Evolutionary conservation across 176 grass and related monocot genomes (phyloP).

Genomic region (Musa acuminata): DNA sequence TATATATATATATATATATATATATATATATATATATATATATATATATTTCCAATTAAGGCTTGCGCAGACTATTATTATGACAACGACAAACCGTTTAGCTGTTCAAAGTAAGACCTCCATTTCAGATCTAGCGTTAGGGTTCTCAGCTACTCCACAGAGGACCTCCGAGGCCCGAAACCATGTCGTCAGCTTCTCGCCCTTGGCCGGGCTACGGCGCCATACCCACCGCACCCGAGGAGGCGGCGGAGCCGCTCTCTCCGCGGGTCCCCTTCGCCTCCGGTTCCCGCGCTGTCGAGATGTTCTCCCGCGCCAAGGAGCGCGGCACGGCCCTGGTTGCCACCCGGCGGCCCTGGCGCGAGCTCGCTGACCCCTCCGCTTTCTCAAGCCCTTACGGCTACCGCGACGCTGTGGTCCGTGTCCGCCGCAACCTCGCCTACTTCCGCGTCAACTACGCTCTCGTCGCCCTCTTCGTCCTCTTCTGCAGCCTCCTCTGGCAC

Average conservation of each 20-base stretch:
- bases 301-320: conserved; percentile 17
- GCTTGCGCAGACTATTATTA: too few relatives aligned
- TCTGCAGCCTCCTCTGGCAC: conserved; percentile 16
- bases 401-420: conserved; percentile 1
- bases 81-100: background rate
- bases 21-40: too few relatives aligned
- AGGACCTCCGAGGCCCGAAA: background rate
- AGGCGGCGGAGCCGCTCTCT: too few relatives aligned
- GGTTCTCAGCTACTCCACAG: background rate
- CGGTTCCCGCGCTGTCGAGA: background rate
- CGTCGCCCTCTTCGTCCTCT: background rate
- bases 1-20: too few relatives aligned
- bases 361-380: background rate
- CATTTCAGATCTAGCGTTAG: conserved; percentile 5
- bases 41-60: too few relatives aligned
- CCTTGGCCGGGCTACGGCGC: background rate
- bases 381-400: conserved; percentile 12
- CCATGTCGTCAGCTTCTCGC: background rate
- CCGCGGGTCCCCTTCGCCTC: background rate
- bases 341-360: conserved; percentile 7
- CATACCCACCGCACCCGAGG: background rate
- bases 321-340: background rate
- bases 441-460: conserved; percentile 89
- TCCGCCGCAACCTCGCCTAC: conserved; percentile 48
- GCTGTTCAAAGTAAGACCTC: background rate